These are phyloP conservation scores for Trichosporon faecale DNA, from an alignment of 1,284 basidiomycete genomes.

Conservation along the genomic window DNA sequence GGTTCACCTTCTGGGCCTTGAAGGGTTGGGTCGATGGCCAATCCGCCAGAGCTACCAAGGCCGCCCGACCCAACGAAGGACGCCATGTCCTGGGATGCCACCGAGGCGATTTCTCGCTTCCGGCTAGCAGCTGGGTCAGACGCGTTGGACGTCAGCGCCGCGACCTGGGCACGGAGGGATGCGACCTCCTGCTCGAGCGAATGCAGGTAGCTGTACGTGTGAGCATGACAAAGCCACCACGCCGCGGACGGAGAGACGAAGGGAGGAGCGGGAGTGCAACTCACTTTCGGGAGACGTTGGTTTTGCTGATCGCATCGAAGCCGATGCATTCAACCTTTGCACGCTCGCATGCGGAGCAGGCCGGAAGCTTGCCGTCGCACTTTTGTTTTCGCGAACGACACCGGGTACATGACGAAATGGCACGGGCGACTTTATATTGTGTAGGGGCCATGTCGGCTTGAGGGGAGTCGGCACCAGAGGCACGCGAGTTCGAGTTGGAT, in stretches of 20 bases:
- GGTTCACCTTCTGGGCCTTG: conserved; percentile 29
- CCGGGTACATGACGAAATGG: conserved; percentile 52
- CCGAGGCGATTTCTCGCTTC: conserved; percentile 31
- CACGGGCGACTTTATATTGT: conserved; percentile 51
- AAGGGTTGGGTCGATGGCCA: conserved; percentile 26
- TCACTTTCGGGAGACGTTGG: conserved; percentile 54
- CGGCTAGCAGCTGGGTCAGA: conserved; percentile 28
- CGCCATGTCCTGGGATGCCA: conserved; percentile 30
- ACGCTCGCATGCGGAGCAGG: conserved; percentile 48
- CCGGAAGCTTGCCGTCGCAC: conserved; percentile 54
- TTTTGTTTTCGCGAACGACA: conserved; percentile 52
- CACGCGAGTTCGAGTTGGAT: conserved; percentile 7
- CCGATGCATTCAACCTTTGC: conserved; percentile 55
- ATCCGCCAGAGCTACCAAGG: conserved; percentile 17
- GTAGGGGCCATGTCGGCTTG: conserved; percentile 10
- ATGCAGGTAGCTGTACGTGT: conserved; percentile 47
- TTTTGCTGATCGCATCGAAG: conserved; percentile 54
- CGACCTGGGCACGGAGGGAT: conserved; percentile 47
- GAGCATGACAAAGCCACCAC: not conserved
- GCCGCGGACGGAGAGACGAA: not conserved
- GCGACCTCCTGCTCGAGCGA: conserved; percentile 52
- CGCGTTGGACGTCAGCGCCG: conserved; percentile 30
- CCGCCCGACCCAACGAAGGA: conserved; percentile 20
- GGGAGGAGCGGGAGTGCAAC: conserved; percentile 20
- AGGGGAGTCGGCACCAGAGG: not conserved